phyloP scores from a whole-genome alignment of 208 protist species.

The Leishmania lainsoni region DNA sequence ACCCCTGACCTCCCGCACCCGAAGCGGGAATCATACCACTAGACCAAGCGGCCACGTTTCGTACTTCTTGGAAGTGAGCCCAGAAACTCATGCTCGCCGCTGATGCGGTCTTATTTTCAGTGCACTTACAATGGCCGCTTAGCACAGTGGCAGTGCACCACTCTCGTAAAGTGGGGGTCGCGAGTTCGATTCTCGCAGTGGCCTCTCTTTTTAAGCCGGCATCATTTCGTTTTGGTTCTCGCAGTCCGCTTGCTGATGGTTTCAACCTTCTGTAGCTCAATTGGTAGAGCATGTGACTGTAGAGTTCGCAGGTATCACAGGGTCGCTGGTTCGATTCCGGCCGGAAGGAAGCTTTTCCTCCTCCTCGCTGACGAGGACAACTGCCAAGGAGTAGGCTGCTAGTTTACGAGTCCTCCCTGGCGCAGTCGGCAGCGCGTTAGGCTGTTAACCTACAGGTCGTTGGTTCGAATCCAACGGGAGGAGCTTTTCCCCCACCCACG shows the following conservation, averaged over 20 bases:
- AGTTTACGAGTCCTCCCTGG: too few species aligned
- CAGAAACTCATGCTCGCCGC: too few species aligned
- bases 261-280: not conserved
- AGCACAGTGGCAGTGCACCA: conserved; percentile 95
- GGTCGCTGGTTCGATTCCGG: conserved; percentile 87
- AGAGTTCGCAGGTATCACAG: conserved; percentile 27
- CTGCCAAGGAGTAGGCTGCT: too few species aligned
- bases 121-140: conserved; percentile 61
- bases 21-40: conserved; percentile 67
- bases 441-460: conserved; percentile 48
- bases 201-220: not conserved
- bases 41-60: conserved; percentile 61
- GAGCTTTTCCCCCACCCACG: conserved; percentile 18
- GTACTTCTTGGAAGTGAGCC: not conserved
- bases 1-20: conserved; percentile 69
- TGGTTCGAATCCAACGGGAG: conserved; percentile 47
- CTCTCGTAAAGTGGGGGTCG: conserved; percentile 95
- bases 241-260: not conserved
- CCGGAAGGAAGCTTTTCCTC: conserved; percentile 52
- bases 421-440: conserved; percentile 45
- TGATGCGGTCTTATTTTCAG: not conserved
- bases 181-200: not conserved
- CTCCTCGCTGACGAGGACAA: not conserved
- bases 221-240: not conserved
- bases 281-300: conserved; percentile 26